These are phyloP conservation scores for Globisporangium okanoganense DNA, from an alignment of 352 stramenopile species.

Conservation along the genomic window DNA sequence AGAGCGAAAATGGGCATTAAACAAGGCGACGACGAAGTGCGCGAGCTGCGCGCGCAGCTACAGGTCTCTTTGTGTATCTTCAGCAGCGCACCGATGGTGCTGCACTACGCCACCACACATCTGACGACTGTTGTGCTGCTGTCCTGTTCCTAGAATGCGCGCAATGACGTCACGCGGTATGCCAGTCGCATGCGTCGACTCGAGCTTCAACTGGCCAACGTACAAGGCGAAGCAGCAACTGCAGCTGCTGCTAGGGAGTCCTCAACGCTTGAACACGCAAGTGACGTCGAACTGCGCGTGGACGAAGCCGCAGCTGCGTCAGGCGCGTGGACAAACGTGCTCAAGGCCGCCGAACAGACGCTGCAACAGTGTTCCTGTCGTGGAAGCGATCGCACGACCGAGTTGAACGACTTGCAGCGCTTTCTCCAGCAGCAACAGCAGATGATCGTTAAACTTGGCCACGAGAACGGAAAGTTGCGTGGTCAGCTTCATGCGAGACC, in stretches of 20 bases:
- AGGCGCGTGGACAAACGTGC: background rate
- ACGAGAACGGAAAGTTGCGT: conserved; percentile 24
- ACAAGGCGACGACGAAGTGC: background rate
- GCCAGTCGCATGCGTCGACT: conserved; percentile 21
- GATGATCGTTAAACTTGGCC: conserved; percentile 13
- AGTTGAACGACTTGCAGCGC: conserved; percentile 6
- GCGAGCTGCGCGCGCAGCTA: conserved; percentile 8
- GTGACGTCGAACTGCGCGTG: background rate
- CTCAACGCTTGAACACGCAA: too few relatives aligned
- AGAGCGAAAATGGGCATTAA: too few relatives aligned
- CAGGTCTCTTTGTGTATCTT: background rate
- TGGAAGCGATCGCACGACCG: background rate
- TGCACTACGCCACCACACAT: background rate
- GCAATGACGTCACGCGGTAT: conserved; percentile 24
- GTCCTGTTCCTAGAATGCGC: conserved; percentile 12
- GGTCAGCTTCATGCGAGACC: conserved; percentile 19
- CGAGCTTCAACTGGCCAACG: conserved; percentile 17
- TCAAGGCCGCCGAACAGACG: background rate
- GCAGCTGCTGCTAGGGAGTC: background rate
- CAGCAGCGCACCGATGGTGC: background rate
- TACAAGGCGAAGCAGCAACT: conserved; percentile 2
- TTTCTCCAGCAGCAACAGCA: conserved; percentile 17
- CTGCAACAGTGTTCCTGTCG: background rate
- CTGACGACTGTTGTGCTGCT: background rate
- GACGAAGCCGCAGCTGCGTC: background rate